These are phyloP conservation scores for Rhodotorula toruloides DNA, from an alignment of 768 basidiomycete genomes.

Conservation along the genomic window DNA sequence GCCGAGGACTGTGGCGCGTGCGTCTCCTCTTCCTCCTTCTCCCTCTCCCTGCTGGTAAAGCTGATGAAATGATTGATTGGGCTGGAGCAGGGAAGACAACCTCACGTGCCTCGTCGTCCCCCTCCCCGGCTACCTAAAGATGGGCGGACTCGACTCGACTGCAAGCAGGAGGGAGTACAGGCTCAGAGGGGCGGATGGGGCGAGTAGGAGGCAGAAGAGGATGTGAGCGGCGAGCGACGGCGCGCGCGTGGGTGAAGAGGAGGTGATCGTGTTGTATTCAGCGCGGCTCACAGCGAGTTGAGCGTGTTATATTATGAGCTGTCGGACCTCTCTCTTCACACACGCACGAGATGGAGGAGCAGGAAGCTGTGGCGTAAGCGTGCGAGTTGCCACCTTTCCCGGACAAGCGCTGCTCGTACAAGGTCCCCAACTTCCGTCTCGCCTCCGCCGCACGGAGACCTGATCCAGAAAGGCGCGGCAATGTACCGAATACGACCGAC, in stretches of 20 bases:
- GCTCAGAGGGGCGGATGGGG: constrained; percentile 45
- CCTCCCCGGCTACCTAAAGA: constrained; percentile 81
- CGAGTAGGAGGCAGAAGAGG: constrained; percentile 47
- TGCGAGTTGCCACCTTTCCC: not conserved
- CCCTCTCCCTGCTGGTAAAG: not conserved
- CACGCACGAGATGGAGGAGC: too few relatives aligned
- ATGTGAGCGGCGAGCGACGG: constrained; percentile 26
- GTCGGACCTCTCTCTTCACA: too few relatives aligned
- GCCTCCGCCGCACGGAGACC: not conserved
- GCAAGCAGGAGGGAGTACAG: constrained; percentile 77
- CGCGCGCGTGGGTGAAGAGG: not conserved
- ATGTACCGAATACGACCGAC: not conserved
- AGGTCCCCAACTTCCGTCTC: not conserved
- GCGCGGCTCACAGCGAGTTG: not conserved
- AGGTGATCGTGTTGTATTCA: not conserved
- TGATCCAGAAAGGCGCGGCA: not conserved
- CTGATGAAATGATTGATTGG: not conserved
- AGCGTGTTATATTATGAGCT: too few relatives aligned
- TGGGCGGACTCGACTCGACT: constrained; percentile 73
- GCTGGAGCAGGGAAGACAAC: constrained; percentile 77
- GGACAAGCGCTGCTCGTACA: not conserved
- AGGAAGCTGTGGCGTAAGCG: too few relatives aligned
- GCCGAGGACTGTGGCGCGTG: constrained; percentile 61
- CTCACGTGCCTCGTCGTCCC: constrained; percentile 86
- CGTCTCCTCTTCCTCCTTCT: constrained; percentile 6